Evolutionary conservation across 352 stramenopile genomes (phyloP).

Genomic region (Peronospora farinosa): DNA sequence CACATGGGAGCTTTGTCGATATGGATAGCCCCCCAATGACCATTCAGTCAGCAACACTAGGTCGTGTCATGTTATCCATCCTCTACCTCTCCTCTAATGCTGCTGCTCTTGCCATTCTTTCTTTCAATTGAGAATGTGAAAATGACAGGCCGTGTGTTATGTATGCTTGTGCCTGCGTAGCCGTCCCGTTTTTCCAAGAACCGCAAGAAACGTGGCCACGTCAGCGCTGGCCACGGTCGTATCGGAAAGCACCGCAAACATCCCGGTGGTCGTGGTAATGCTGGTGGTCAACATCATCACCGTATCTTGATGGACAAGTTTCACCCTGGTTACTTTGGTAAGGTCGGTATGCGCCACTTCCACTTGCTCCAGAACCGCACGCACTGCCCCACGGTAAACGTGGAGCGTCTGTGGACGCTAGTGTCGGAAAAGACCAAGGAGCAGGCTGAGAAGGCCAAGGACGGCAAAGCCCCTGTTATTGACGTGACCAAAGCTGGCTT

Average conservation of each 20-base stretch:
- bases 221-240: constrained; percentile 98
- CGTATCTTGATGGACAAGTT: constrained; percentile 99
- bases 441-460: constrained; percentile 89
- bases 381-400: constrained; percentile 97
- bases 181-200: constrained; percentile 93
- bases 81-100: neutral
- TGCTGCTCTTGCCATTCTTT: neutral
- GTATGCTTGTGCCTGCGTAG: constrained; percentile 49
- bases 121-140: constrained; percentile 10
- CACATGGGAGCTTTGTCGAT: neutral
- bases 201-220: constrained; percentile 99
- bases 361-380: constrained; percentile 95
- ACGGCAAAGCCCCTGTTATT: constrained; percentile 98
- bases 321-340: constrained; percentile 99
- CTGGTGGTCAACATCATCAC: constrained; percentile 99
- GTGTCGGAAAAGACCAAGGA: constrained; percentile 97
- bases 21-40: neutral
- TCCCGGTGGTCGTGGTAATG: constrained; percentile 99
- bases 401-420: constrained; percentile 99
- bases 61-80: neutral
- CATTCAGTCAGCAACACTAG: neutral
- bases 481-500: constrained; percentile 96
- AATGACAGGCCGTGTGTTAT: constrained; percentile 48
- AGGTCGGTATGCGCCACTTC: constrained; percentile 99
- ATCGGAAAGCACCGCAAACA: constrained; percentile 99